A percentile compares a stretch with the other conserved stretches of the same genome.
phyloP scores from a whole-genome alignment of 148 eudicot species.

The Persicaria tinctoria region DNA sequence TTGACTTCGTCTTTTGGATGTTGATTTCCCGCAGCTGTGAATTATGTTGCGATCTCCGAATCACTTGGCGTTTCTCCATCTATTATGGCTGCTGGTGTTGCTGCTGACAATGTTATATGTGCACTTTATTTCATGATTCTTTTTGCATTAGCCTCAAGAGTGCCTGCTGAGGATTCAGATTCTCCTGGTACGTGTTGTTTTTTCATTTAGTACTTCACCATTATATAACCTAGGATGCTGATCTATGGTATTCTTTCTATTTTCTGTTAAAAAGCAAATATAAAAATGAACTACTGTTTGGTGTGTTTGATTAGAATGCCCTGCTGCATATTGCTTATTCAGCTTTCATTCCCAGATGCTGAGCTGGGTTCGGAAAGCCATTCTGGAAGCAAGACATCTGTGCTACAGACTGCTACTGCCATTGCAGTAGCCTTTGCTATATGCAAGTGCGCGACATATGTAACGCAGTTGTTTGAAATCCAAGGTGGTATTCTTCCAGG shows the following conservation, averaged over 20 bases:
- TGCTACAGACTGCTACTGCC: constrained; percentile 50
- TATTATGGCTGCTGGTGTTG: constrained; percentile 81
- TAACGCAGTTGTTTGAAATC: constrained; percentile 38
- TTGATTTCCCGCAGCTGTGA: constrained; percentile 50
- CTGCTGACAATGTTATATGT: constrained; percentile 89
- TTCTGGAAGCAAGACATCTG: constrained; percentile 39
- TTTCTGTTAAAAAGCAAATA: not conserved
- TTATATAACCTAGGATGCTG: not conserved
- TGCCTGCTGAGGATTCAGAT: constrained; percentile 44
- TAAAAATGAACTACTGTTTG: no score
- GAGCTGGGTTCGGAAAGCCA: constrained; percentile 19
- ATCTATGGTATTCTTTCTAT: not conserved
- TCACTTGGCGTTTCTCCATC: constrained; percentile 69
- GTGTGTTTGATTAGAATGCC: not conserved
- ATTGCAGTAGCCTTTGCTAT: constrained; percentile 66
- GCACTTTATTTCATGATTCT: constrained; percentile 66
- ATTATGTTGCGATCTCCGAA: constrained; percentile 71
- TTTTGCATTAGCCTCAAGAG: constrained; percentile 70
- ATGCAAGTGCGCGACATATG: constrained; percentile 40
- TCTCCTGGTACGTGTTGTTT: constrained; percentile 31
- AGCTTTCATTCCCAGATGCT: constrained; percentile 25
- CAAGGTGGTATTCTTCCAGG: constrained; percentile 69
- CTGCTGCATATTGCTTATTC: not conserved
- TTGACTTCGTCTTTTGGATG: not conserved
- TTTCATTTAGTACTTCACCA: not conserved